Evolutionary conservation across 2,329 filamentous ascomycete genomes (phyloP).

Genomic region (Aspergillus sp.): DNA sequence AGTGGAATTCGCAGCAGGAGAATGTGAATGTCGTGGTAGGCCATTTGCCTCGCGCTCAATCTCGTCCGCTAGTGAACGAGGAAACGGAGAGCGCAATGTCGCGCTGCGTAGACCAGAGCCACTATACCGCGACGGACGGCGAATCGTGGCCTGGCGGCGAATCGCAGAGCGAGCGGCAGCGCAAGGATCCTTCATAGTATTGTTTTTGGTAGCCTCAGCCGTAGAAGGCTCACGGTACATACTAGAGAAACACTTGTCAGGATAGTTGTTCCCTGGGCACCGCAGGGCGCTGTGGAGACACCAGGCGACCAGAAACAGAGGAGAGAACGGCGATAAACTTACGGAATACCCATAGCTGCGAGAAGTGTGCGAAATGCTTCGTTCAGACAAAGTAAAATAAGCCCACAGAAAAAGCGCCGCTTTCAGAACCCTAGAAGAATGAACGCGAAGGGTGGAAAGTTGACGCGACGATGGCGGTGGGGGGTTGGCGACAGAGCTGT

Average conservation of each 20-base stretch:
- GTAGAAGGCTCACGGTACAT: conserved; percentile 61
- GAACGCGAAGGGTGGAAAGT: conserved; percentile 21
- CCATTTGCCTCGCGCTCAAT: conserved; percentile 36
- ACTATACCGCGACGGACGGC: conserved; percentile 34
- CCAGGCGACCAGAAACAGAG: conserved; percentile 10
- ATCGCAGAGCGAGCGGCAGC: conserved; percentile 62
- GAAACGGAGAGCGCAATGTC: conserved; percentile 35
- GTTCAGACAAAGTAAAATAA: conserved; percentile 5
- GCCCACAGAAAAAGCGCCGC: conserved; percentile 9
- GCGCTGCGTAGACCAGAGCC: conserved; percentile 34
- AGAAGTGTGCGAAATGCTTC: conserved; percentile 5
- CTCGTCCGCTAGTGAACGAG: conserved; percentile 35
- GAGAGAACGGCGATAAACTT: conserved; percentile 31
- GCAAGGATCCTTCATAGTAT: conserved; percentile 57
- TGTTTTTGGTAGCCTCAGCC: conserved; percentile 45
- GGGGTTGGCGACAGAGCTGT: conserved; percentile 22
- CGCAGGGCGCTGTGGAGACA: conserved; percentile 19
- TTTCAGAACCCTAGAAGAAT: conserved; percentile 14
- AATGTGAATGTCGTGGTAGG: conserved; percentile 29
- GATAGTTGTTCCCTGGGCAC: conserved; percentile 17
- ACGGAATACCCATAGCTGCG: conserved; percentile 48
- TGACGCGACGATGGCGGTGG: conserved; percentile 23
- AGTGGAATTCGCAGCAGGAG: conserved; percentile 32
- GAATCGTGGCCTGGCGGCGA: conserved; percentile 54
- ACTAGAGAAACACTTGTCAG: conserved; percentile 40